phyloP scores from a whole-genome alignment of 1,139 yeast genomes.

The Debaryomyces psychrophilus region DNA sequence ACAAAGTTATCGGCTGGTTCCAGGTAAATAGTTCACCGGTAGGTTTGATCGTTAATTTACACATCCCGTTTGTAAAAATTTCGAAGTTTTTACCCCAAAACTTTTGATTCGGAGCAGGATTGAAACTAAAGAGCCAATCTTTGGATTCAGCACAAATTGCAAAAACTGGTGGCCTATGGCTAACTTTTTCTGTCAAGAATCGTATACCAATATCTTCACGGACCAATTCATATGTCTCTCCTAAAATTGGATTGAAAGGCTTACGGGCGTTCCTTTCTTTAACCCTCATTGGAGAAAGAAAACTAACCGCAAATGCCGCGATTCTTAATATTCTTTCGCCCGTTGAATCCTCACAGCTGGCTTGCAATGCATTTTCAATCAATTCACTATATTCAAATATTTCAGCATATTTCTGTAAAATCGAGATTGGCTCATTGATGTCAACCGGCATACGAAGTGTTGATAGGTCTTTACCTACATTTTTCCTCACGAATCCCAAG shows the following conservation, averaged over 20 bases:
- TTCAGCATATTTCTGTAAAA: constrained; percentile 79
- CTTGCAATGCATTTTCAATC: constrained; percentile 60
- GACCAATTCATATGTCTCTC: constrained; percentile 85
- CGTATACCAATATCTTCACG: constrained; percentile 76
- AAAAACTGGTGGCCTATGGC: constrained; percentile 80
- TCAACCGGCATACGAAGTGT: constrained; percentile 94
- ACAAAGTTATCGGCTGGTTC: constrained; percentile 78
- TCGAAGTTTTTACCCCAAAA: constrained; percentile 96
- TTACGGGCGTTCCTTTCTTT: constrained; percentile 79
- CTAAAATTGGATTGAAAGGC: constrained; percentile 89
- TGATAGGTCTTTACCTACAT: constrained; percentile 88
- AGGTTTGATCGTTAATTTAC: constrained; percentile 55
- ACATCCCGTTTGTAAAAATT: constrained; percentile 70
- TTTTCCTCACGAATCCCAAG: constrained; percentile 77
- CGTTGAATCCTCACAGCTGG: constrained; percentile 37
- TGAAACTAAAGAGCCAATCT: constrained; percentile 75
- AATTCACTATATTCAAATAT: constrained; percentile 73
- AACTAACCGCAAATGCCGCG: constrained; percentile 82
- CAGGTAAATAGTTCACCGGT: constrained; percentile 78
- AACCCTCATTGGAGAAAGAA: constrained; percentile 67
- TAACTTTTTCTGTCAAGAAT: constrained; percentile 74
- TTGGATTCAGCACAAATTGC: constrained; percentile 76
- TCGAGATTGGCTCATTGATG: constrained; percentile 86
- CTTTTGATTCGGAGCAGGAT: constrained; percentile 82
- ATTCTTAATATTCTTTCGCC: constrained; percentile 69